Percentiles rank a stretch among this genome's conserved stretches.
Conservation (phyloP, 495 filamentous ascomycete species). For the Penicillium cataractarum region DNA sequence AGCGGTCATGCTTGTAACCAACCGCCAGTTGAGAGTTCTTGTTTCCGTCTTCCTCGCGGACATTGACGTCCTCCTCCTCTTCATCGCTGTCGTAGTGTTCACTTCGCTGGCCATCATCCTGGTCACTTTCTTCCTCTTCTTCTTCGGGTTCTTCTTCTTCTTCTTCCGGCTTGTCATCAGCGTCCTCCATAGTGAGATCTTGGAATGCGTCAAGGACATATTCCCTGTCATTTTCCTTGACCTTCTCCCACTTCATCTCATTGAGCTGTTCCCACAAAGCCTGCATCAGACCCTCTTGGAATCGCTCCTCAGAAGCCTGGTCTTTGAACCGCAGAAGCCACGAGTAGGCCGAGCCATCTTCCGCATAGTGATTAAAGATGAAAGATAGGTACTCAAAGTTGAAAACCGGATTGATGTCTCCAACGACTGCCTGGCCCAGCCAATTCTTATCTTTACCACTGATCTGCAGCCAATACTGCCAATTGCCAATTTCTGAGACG, state of each 20-base stretch:
- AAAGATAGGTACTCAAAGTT: slow-evolving; percentile 98
- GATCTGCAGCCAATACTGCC: slow-evolving; percentile 97
- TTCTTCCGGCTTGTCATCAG: slow-evolving; percentile 58
- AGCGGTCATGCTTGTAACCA: slow-evolving; percentile 95
- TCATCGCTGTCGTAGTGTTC: slow-evolving; percentile 93
- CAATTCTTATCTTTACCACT: slow-evolving; percentile 76
- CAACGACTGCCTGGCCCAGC: slow-evolving; percentile 82
- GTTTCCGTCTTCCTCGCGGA: slow-evolving; percentile 73
- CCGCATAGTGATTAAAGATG: slow-evolving; percentile 95
- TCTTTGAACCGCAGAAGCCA: slow-evolving; percentile 95
- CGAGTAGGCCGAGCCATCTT: slow-evolving; percentile 88
- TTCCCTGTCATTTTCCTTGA: slow-evolving; percentile 87
- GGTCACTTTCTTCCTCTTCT: slow-evolving; percentile 62
- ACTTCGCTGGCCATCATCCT: slow-evolving; percentile 65
- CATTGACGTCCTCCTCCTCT: slow-evolving; percentile 81
- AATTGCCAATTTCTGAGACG: slow-evolving; percentile 84
- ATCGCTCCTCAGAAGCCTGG: slow-evolving; percentile 74
- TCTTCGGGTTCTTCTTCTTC: slow-evolving; percentile 67
- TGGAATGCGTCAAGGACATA: slow-evolving; percentile 97
- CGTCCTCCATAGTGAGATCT: slow-evolving; percentile 90
- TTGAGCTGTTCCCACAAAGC: slow-evolving; percentile 97
- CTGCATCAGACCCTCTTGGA: slow-evolving; percentile 93
- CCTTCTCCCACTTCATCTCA: slow-evolving; percentile 89
- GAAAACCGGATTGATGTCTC: slow-evolving; percentile 97
- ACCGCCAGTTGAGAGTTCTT: slow-evolving; percentile 97